Conservation (phyloP, 768 basidiomycete genomes). For the Clitopilus hobsonii region DNA sequence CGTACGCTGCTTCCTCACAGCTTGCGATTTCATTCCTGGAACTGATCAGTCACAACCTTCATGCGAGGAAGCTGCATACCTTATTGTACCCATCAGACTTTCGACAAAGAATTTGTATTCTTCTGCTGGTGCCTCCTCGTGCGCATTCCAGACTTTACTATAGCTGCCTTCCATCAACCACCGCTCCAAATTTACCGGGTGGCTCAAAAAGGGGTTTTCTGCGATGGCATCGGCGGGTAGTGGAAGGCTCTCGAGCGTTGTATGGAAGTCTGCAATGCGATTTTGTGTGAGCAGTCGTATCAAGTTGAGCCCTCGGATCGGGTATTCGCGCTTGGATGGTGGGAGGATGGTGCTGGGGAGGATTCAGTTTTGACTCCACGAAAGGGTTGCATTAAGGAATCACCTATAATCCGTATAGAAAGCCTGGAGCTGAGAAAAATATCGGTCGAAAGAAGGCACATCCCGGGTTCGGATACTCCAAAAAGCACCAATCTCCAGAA, state of each 20-base stretch:
- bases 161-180: constrained; percentile 99
- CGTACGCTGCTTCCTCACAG: constrained; percentile 92
- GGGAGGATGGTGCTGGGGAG: constrained; percentile 62
- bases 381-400: constrained; percentile 2
- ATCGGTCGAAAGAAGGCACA: constrained; percentile 91
- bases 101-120: constrained; percentile 96
- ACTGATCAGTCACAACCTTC: background rate
- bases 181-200: constrained; percentile 88
- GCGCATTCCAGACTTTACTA: constrained; percentile 95
- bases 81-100: constrained; percentile 89
- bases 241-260: constrained; percentile 86
- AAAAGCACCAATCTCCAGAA: constrained; percentile 94
- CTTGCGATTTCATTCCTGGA: constrained; percentile 93
- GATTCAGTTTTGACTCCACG: constrained; percentile 1
- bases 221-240: constrained; percentile 61
- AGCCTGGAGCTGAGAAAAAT: constrained; percentile 85
- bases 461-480: constrained; percentile 88
- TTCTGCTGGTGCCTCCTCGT: constrained; percentile 86
- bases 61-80: constrained; percentile 40
- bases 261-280: constrained; percentile 97
- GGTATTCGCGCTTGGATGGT: constrained; percentile 80
- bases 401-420: constrained; percentile 88
- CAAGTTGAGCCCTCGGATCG: constrained; percentile 89
- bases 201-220: constrained; percentile 70
- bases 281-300: constrained; percentile 93